Base-by-base conservation (phyloP, 352 stramenopile species). In the Albugo laibachii region DNA sequence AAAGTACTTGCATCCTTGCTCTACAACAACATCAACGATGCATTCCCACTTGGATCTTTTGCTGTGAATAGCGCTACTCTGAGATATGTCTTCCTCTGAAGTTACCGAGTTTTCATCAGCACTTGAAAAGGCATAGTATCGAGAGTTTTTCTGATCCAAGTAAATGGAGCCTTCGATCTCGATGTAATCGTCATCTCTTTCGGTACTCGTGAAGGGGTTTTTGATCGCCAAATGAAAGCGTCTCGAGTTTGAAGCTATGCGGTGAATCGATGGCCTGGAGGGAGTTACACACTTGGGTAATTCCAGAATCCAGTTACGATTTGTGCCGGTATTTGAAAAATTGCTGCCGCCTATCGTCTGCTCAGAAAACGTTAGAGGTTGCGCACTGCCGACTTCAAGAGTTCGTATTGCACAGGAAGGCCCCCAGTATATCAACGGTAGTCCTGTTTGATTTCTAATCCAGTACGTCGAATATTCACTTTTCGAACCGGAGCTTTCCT, bases 1-100 rank as follows among this genome's bases (percentile, higher is more conserved):
- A 47, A 92, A 85, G 49, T 82, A 76, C 51, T 92, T 92, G 58
- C 73, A 85, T n/a, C 79, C 79, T 37, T 69, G 71, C 47, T 92
- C 72, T 8, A 92, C 67, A 12, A 85, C 49, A 3, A 92, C 76
- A 42, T 89, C 79, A 48, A 92, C 84, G 27, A 86, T 67, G 43
- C 77, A 88, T 53, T 92, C 79, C 34, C 76, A 89, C 44, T 84
- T 84, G 36, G 67, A 24, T 8, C 20, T 64, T 55, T 80, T 71
- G 36, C 57, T 56, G 5, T 56, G 58, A 2, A 61, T 59, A 10
- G 8, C 24, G 8, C 24, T 31, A 8, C 8, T 31, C 24, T 31
- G 3, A 31, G 24, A 31, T 31, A 31, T 8, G 24, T 31, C 24
- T 31, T 31, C n/a, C n/a, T n/a, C 24, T 10, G 24, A 8, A 31